phyloP scores from a whole-genome alignment of 1,139 yeast genomes.

The Taiozyma sp. region DNA sequence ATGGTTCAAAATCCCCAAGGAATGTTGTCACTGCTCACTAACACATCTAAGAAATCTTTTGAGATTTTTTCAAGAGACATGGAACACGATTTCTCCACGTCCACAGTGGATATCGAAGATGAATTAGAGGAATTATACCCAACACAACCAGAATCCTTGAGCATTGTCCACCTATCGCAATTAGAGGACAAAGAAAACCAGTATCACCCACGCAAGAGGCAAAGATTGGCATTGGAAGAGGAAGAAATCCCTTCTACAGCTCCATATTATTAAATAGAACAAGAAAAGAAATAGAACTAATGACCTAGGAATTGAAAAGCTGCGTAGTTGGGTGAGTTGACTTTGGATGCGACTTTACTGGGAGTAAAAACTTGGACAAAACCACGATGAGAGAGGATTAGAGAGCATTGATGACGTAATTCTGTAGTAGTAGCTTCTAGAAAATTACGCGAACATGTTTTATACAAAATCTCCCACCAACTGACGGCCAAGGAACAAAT shows the following conservation, averaged over 20 bases:
- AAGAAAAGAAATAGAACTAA: background rate
- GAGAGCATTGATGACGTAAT: too few species aligned
- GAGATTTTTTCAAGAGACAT: slow-evolving; percentile 1
- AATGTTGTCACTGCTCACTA: slow-evolving; percentile 1
- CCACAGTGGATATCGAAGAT: slow-evolving; percentile 16
- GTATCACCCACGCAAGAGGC: background rate
- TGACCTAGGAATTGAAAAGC: background rate
- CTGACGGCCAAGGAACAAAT: background rate
- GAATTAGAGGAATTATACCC: slow-evolving; percentile 24
- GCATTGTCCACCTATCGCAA: slow-evolving; percentile 15
- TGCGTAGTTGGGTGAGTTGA: too few species aligned
- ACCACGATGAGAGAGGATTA: too few species aligned
- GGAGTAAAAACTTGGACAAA: too few species aligned
- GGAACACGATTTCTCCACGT: background rate
- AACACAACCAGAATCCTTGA: slow-evolving; percentile 21
- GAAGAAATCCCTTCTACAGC: slow-evolving; percentile 11
- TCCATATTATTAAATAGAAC: slow-evolving; percentile 7
- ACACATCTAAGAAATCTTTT: background rate
- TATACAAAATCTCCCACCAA: background rate
- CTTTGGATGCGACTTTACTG: too few species aligned
- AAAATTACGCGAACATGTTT: background rate
- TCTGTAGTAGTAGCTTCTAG: background rate
- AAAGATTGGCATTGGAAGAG: background rate
- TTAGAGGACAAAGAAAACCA: slow-evolving; percentile 2
- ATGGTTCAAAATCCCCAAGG: slow-evolving; percentile 3